These are phyloP conservation scores for Botrytis aclada DNA, from an alignment of 2,329 filamentous ascomycete species.

Conservation along the genomic window DNA sequence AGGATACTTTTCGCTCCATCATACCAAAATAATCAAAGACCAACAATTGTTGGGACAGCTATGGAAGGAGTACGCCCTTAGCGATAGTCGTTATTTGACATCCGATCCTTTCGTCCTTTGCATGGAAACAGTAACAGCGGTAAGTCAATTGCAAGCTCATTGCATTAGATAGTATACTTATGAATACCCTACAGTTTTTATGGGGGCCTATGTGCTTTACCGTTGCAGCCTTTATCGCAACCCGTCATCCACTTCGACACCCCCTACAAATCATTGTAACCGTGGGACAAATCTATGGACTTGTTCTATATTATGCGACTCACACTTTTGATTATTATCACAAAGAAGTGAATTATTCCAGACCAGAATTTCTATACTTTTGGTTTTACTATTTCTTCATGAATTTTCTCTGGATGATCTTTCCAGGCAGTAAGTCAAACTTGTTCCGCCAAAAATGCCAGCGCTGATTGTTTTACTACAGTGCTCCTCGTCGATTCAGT, in stretches of 20 bases:
- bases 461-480: constrained; percentile 11
- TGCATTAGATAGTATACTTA: background rate
- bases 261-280: constrained; percentile 46
- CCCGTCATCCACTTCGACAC: constrained; percentile 46
- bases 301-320: constrained; percentile 62
- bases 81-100: constrained; percentile 55
- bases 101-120: constrained; percentile 52
- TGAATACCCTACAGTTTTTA: constrained; percentile 41
- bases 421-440: constrained; percentile 50
- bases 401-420: constrained; percentile 59
- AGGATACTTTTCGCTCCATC: constrained; percentile 49
- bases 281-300: constrained; percentile 47
- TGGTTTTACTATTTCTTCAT: constrained; percentile 63
- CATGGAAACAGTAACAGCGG: constrained; percentile 54
- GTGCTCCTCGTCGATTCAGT: constrained; percentile 41
- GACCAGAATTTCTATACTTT: constrained; percentile 59
- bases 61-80: constrained; percentile 58
- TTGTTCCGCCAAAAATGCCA: background rate
- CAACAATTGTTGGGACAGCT: constrained; percentile 50
- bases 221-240: constrained; percentile 47
- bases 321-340: constrained; percentile 50
- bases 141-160: constrained; percentile 22
- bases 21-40: constrained; percentile 41
- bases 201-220: constrained; percentile 59
- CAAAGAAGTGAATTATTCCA: constrained; percentile 49